These are phyloP conservation scores for Lipomyces oligophaga DNA, from an alignment of 805 yeast species.

Conservation along the genomic window DNA sequence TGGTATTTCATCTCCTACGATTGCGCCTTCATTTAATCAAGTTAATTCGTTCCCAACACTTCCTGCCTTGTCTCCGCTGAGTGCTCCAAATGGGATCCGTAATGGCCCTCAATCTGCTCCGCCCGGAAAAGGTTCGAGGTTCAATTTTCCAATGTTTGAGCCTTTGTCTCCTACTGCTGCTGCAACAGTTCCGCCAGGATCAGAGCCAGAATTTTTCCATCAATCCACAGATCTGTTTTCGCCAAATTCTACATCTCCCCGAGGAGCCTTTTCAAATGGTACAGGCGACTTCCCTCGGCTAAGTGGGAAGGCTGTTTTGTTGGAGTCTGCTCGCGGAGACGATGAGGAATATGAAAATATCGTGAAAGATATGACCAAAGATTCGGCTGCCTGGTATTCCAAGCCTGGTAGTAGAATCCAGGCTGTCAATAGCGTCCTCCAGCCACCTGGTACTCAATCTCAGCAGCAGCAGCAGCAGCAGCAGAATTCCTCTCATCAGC, in stretches of 20 bases:
- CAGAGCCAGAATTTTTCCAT: conserved; percentile 11
- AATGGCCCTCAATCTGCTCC: conserved; percentile 7
- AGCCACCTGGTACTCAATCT: background rate
- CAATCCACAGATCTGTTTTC: conserved; percentile 17
- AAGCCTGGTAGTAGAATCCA: background rate
- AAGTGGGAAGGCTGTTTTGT: conserved; percentile 34
- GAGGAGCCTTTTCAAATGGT: conserved; percentile 21
- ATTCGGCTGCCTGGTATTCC: conserved; percentile 33
- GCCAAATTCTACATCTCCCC: conserved; percentile 26
- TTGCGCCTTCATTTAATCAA: background rate
- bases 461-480: conserved; percentile 13
- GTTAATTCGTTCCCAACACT: conserved; percentile 1
- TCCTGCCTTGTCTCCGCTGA: conserved; percentile 14
- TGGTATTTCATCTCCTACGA: conserved; percentile 3
- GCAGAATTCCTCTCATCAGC: conserved; percentile 3
- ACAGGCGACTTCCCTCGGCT: conserved; percentile 23
- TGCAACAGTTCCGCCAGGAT: conserved; percentile 9
- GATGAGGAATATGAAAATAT: conserved; percentile 36
- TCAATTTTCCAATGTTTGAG: conserved; percentile 20
- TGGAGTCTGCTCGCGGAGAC: conserved; percentile 35
- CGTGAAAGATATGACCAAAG: conserved; percentile 35
- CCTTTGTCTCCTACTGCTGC: conserved; percentile 18
- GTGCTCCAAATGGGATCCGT: conserved; percentile 6
- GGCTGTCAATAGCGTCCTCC: background rate
- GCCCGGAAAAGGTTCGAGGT: conserved; percentile 14